Evolutionary conservation across 176 grass and related monocot genomes (phyloP).

Genomic region (Typha latifolia): DNA sequence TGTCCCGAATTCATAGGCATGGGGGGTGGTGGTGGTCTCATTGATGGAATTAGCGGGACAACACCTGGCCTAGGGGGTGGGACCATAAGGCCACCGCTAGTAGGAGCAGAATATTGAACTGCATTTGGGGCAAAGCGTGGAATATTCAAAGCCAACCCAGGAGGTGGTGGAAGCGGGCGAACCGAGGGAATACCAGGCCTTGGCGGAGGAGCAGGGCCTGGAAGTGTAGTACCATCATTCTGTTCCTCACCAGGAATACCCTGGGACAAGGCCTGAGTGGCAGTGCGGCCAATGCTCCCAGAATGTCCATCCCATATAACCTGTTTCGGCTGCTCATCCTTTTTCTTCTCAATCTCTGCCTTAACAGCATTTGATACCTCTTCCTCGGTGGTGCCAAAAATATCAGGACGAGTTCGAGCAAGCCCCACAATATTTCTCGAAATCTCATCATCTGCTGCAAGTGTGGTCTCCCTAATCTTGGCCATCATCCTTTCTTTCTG

Average conservation of each 20-base stretch:
- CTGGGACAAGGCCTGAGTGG: slow-evolving; percentile 71
- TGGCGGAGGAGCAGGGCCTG: slow-evolving; percentile 58
- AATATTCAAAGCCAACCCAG: slow-evolving; percentile 59
- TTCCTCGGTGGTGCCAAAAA: slow-evolving; percentile 95
- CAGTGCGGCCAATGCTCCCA: slow-evolving; percentile 82
- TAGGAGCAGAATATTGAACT: slow-evolving; percentile 29
- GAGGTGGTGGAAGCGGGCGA: slow-evolving; percentile 62
- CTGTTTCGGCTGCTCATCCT: slow-evolving; percentile 86
- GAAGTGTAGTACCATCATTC: slow-evolving; percentile 34
- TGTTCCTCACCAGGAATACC: slow-evolving; percentile 54
- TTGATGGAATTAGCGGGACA: slow-evolving; percentile 38
- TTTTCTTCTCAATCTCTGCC: slow-evolving; percentile 97
- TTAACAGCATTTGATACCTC: slow-evolving; percentile 95
- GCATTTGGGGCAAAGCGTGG: slow-evolving; percentile 50
- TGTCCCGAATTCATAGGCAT: slow-evolving; percentile 41
- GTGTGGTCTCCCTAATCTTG: slow-evolving; percentile 91
- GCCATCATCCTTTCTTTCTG: slow-evolving; percentile 98
- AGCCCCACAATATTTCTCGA: slow-evolving; percentile 95
- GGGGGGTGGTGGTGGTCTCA: slow-evolving; percentile 47
- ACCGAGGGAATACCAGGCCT: slow-evolving; percentile 45
- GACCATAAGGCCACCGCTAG: slow-evolving; percentile 1
- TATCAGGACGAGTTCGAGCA: slow-evolving; percentile 85
- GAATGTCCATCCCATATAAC: slow-evolving; percentile 99
- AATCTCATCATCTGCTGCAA: slow-evolving; percentile 88
- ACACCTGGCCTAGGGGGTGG: slow-evolving; percentile 38